Evolutionary conservation across 2,329 filamentous ascomycete species (phyloP).

Genomic region (Fusarium pseudograminearum): DNA sequence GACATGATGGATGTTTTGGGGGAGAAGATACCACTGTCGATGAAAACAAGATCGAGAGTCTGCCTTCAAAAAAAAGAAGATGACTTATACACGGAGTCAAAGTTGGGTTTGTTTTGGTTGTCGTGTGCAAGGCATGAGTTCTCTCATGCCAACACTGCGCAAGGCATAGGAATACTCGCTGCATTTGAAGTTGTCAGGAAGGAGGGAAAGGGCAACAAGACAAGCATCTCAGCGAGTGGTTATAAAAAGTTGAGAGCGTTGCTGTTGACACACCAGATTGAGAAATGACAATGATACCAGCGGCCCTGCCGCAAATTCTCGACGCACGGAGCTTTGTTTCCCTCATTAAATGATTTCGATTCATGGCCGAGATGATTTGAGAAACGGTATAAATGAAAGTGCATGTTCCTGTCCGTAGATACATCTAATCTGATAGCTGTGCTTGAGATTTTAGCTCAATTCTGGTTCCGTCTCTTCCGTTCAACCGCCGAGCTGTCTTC

Average conservation of each 20-base stretch:
- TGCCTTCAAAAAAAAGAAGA: constrained; percentile 32
- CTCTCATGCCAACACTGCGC: constrained; percentile 21
- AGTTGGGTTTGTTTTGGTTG: constrained; percentile 39
- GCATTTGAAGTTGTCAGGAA: neutral
- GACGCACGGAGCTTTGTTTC: constrained; percentile 24
- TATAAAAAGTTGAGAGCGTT: constrained; percentile 43
- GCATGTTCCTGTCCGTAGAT: neutral
- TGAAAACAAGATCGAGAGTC: constrained; percentile 43
- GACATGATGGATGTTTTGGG: constrained; percentile 43
- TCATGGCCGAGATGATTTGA: neutral
- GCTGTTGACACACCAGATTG: constrained; percentile 39
- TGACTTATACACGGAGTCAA: constrained; percentile 43
- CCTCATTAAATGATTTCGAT: neutral
- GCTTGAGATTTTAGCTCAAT: neutral
- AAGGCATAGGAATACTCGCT: constrained; percentile 33
- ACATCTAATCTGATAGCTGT: neutral
- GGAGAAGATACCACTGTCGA: constrained; percentile 46
- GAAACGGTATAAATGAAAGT: neutral
- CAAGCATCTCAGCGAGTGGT: constrained; percentile 22
- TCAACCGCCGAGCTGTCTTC: neutral
- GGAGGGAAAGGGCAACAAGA: constrained; percentile 1
- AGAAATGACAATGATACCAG: constrained; percentile 46
- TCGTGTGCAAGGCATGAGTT: constrained; percentile 29
- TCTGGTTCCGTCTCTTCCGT: neutral
- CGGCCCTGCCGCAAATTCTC: constrained; percentile 37